Base-by-base conservation (phyloP, 2,329 filamentous ascomycete species). In the Sphaerulina vaccinii region DNA sequence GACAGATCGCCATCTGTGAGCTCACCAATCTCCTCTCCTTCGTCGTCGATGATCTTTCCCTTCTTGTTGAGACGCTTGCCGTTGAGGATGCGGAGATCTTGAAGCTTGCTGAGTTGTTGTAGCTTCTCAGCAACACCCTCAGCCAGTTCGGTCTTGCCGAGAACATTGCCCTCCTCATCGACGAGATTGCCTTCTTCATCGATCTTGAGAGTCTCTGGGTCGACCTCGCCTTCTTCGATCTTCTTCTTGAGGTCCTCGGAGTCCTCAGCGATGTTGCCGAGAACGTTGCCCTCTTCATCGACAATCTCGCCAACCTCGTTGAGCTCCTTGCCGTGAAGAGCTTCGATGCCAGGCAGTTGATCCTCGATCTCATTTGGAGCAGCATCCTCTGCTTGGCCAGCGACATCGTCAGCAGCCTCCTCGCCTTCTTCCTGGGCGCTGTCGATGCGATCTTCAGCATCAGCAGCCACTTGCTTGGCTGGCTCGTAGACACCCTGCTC, bases 11-110 rank as follows among this genome's bases (percentile, higher is more conserved):
- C 75, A 33, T 78, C 74, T 47, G 67, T 69, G 44, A 78, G 71
- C 65, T 77, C 71, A 35, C 75, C 75, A 58, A 79, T 76, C 60
- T 74, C 71, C 56, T 78, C 75, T 21, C 75, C 75, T 44, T 78
- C 75, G 37, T 74, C 72, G 53, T 78, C 73, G 40, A 79, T 71
- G 47, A 79, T 68, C 67, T 76, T 75, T 67, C 75, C 75, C 70
- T 80, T 80, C 71, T 80, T 80, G 70, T 80, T 81, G 67, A 81
- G 73, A 66, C 79, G 79, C 48, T 76, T 70, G 61, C 78, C 75
- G 62, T 80, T 70, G 41, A 79, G 62, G 61, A 78, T 77, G 56
- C 77, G 75, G 37, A 76, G 68, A 43, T 62, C 54, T 49, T 69
- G 66, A 23, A 69, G 63, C 21, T 69, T 67, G 36, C 51, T 55